These are phyloP conservation scores for Boletus rubropictus DNA, from an alignment of 768 basidiomycete species.

Conservation along the genomic window DNA sequence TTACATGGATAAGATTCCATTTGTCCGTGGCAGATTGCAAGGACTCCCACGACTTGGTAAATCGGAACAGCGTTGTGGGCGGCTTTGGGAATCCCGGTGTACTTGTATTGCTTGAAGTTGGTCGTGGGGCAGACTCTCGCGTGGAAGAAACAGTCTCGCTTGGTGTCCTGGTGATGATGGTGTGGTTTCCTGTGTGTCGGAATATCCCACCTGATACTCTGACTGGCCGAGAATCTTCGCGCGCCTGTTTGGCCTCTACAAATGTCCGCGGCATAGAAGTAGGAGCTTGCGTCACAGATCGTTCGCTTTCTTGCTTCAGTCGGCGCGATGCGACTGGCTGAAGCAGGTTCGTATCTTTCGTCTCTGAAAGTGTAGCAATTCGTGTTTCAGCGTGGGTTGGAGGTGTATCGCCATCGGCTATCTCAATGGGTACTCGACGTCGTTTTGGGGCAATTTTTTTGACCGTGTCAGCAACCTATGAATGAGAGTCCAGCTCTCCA, in stretches of 20 bases:
- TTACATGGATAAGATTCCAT: conserved; percentile 57
- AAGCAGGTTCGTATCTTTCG: conserved; percentile 27
- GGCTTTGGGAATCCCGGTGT: conserved; percentile 20
- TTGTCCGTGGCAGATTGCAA: conserved; percentile 36
- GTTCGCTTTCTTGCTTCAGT: conserved; percentile 16
- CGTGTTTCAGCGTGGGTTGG: conserved; percentile 2
- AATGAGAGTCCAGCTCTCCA: conserved; percentile 7
- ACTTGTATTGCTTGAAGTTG: conserved; percentile 2
- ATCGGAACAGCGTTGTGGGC: conserved; percentile 52
- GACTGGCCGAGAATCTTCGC: conserved; percentile 40
- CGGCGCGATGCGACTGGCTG: conserved; percentile 38
- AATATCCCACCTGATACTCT: conserved; percentile 71
- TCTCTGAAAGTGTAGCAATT: not conserved
- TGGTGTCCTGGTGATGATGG: conserved; percentile 42
- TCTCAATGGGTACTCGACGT: conserved; percentile 59
- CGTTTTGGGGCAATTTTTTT: conserved; percentile 32
- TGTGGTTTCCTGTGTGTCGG: conserved; percentile 54
- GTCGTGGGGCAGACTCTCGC: conserved; percentile 1
- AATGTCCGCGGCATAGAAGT: conserved; percentile 37
- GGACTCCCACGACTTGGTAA: conserved; percentile 54
- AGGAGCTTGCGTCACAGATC: conserved; percentile 4
- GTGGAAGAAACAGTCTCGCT: conserved; percentile 4
- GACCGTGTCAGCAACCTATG: conserved; percentile 4
- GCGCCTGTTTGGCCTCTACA: conserved; percentile 51
- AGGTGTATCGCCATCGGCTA: conserved; percentile 38